These are phyloP conservation scores for Microsporum ferrugineum DNA, from an alignment of 2,329 filamentous ascomycete species.

Conservation along the genomic window DNA sequence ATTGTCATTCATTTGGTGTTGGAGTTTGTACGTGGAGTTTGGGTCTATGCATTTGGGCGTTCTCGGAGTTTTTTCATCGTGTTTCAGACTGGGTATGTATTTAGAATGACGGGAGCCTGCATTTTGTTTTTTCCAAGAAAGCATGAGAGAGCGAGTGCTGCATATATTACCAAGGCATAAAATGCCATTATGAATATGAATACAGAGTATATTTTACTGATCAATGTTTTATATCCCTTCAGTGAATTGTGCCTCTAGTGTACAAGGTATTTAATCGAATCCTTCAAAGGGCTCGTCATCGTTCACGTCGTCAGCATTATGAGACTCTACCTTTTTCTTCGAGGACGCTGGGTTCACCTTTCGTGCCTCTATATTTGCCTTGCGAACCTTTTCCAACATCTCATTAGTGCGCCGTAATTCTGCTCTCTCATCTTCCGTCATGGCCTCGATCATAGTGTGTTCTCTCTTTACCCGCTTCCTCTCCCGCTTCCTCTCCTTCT, in stretches of 20 bases:
- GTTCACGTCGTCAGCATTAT: conserved; percentile 13
- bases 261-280: conserved; percentile 32
- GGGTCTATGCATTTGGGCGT: conserved; percentile 3
- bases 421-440: conserved; percentile 60
- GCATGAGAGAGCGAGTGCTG: not conserved
- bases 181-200: not conserved
- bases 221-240: not conserved
- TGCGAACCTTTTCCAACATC: conserved; percentile 54
- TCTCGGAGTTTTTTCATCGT: not conserved
- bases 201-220: not conserved
- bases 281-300: conserved; percentile 47
- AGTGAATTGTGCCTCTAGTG: not conserved
- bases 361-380: conserved; percentile 34
- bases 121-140: not conserved
- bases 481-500: conserved; percentile 50
- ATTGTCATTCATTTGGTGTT: not conserved
- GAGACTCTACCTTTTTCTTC: conserved; percentile 14
- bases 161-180: not conserved
- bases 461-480: conserved; percentile 55
- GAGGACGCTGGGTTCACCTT: not conserved
- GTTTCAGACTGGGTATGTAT: not conserved
- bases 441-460: conserved; percentile 48
- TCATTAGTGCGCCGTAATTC: conserved; percentile 52
- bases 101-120: conserved; percentile 1
- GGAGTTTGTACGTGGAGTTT: not conserved